Evolutionary conservation across 495 filamentous ascomycete species (phyloP), one percentile per base, ranked within the genome.

Genomic region (Saxispiralis lemnorum): DNA sequence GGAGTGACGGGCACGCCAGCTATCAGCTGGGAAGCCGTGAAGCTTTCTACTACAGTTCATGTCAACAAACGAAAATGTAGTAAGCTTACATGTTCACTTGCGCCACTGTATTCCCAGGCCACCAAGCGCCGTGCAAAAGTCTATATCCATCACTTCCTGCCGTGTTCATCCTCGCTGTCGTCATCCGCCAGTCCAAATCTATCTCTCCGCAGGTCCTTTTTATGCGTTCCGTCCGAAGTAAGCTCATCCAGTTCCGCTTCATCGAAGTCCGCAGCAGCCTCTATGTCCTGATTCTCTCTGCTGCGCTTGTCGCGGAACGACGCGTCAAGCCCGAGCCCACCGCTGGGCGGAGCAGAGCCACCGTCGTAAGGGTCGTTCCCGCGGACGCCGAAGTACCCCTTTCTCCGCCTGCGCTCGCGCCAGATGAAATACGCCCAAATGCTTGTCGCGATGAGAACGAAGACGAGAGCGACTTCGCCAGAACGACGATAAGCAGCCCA

Each of bases 401-500:
- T 19, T 16, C 55, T 46, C 21, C 59, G 61, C 24, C 65, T 49
- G 21, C 77, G 69, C 11, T 77, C 77, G 45, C 76, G 75, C 78
- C 81, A 94, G 54, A 95, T 72, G 50, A 83, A 84, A 57, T 78
- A 86, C 2, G 81, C 87, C 82, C 85, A 94, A 12, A 72, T 63
- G 0, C 58, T 69, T 0, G 87, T 82, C 16, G 77, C 78, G 38
- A 92, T 75, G 32, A 79, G 72, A 18, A 96, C 85, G 24, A 97
- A 72, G 2, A 87, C 73, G 1, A 97, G 71, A 2, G 83, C 88
- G 2, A 88, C 76, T 60, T 93, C 87, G 18, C 89, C 89, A 1
- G 82, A 89, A 49, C 83, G 81, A 57, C 81, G 79, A 58, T 97
- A 97, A 0, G 89, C 89, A 31, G 78, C 73, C 83, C 86, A 89